Conservation (phyloP, 768 basidiomycete genomes). For the Symmetrospora coprosmae region DNA sequence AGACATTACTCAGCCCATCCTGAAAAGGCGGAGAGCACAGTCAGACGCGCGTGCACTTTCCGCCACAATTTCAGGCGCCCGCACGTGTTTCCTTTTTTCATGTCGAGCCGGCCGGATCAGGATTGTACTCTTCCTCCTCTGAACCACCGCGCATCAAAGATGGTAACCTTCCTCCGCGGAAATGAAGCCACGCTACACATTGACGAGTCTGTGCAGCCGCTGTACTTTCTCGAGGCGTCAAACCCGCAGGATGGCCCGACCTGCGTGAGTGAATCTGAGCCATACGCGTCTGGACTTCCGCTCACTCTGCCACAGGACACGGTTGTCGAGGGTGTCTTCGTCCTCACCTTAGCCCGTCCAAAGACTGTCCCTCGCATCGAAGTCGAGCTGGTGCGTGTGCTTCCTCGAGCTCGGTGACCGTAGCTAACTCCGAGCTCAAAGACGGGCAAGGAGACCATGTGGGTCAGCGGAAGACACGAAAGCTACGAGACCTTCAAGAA, state of each 20-base stretch:
- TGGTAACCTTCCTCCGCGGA: background rate
- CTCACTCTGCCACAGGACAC: too few species aligned
- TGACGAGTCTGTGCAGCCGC: slow-evolving; percentile 4
- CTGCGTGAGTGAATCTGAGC: background rate
- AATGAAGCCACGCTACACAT: background rate
- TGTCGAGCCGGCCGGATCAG: too few species aligned
- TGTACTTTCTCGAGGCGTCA: slow-evolving; percentile 3
- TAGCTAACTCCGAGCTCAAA: background rate
- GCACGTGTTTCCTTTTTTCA: too few species aligned
- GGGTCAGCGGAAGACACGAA: background rate
- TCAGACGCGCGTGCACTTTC: too few species aligned
- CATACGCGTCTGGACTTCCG: too few species aligned
- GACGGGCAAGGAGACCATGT: slow-evolving; percentile 1
- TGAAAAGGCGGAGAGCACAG: too few species aligned
- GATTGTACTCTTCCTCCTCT: too few species aligned
- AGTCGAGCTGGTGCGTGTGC: background rate
- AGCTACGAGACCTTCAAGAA: background rate
- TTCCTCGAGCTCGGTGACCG: slow-evolving; percentile 3
- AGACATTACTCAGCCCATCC: too few species aligned
- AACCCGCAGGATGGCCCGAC: slow-evolving; percentile 9
- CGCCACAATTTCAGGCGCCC: too few species aligned
- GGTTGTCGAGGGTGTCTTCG: background rate
- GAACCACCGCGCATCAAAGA: too few species aligned
- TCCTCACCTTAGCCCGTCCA: background rate
- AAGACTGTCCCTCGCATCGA: background rate